Conservation (phyloP, 1,284 basidiomycete species). For the Omphalotus olearius region DNA sequence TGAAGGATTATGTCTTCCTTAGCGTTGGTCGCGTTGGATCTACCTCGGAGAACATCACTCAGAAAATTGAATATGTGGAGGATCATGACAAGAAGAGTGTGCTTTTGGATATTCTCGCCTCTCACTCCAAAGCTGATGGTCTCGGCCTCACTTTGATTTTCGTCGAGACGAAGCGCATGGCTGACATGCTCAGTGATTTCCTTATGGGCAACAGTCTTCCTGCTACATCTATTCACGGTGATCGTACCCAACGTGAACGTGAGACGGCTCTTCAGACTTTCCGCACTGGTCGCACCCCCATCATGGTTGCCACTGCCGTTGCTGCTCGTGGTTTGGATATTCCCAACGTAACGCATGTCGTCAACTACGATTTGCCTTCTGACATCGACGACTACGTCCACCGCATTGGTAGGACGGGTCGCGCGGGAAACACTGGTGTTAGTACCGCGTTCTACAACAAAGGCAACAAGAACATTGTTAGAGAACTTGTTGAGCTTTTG, state of each 20-base stretch:
- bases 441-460: conserved; percentile 95
- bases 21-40: conserved; percentile 98
- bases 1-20: conserved; percentile 97
- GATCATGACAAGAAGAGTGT: conserved; percentile 97
- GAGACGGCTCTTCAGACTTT: conserved; percentile 95
- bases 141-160: conserved; percentile 92
- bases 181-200: conserved; percentile 97
- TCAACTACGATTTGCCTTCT: conserved; percentile 98
- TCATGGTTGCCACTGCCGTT: conserved; percentile 97
- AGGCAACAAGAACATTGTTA: conserved; percentile 87
- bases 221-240: conserved; percentile 97
- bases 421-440: conserved; percentile 97
- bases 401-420: conserved; percentile 98
- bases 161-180: conserved; percentile 99
- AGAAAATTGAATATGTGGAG: conserved; percentile 98
- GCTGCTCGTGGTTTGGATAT: conserved; percentile 99
- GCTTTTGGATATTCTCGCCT: conserved; percentile 89
- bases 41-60: conserved; percentile 99
- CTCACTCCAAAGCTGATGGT: conserved; percentile 51
- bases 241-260: conserved; percentile 96
- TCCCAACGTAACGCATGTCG: conserved; percentile 97
- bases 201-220: conserved; percentile 81
- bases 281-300: conserved; percentile 90
- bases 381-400: conserved; percentile 99
- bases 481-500: conserved; percentile 89